Evolutionary conservation across 805 yeast genomes (phyloP).

Genomic region (Ogataea trehalophila): DNA sequence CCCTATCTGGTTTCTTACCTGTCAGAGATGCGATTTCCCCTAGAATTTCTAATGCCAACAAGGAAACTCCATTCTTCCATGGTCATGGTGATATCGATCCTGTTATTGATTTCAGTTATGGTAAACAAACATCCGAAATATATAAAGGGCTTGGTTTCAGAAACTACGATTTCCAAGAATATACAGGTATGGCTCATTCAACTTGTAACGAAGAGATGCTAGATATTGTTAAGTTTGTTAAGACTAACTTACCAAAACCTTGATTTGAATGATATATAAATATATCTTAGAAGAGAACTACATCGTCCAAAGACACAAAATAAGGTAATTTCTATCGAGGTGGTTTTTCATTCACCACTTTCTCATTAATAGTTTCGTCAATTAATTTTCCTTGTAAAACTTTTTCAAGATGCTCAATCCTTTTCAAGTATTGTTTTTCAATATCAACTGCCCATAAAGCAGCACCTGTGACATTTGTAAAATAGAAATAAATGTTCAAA

Average conservation of each 20-base stretch:
- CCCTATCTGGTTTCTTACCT: slow-evolving; percentile 72
- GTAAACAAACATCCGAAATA: slow-evolving; percentile 38
- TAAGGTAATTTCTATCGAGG: too few species aligned
- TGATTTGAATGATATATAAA: background rate
- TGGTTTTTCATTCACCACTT: too few species aligned
- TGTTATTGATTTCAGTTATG: slow-evolving; percentile 43
- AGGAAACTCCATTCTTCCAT: slow-evolving; percentile 71
- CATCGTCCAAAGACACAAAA: too few species aligned
- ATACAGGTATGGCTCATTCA: slow-evolving; percentile 64
- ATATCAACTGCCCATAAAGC: slow-evolving; percentile 57
- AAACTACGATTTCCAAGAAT: slow-evolving; percentile 46
- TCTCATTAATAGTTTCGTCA: too few species aligned
- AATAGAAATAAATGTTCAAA: slow-evolving; percentile 46
- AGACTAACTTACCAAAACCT: slow-evolving; percentile 22
- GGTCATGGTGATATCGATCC: slow-evolving; percentile 86
- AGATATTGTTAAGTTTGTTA: slow-evolving; percentile 46
- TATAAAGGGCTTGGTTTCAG: slow-evolving; percentile 42
- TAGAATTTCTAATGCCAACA: slow-evolving; percentile 37
- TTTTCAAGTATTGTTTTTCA: slow-evolving; percentile 18
- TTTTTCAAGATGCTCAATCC: background rate
- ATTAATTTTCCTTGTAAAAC: background rate
- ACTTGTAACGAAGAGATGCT: slow-evolving; percentile 61
- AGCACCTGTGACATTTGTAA: slow-evolving; percentile 57
- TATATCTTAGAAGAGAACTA: background rate
- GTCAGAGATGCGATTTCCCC: slow-evolving; percentile 26